These are phyloP conservation scores for Prunus armeniaca DNA, from an alignment of 306 rosid genomes.

Conservation along the genomic window DNA sequence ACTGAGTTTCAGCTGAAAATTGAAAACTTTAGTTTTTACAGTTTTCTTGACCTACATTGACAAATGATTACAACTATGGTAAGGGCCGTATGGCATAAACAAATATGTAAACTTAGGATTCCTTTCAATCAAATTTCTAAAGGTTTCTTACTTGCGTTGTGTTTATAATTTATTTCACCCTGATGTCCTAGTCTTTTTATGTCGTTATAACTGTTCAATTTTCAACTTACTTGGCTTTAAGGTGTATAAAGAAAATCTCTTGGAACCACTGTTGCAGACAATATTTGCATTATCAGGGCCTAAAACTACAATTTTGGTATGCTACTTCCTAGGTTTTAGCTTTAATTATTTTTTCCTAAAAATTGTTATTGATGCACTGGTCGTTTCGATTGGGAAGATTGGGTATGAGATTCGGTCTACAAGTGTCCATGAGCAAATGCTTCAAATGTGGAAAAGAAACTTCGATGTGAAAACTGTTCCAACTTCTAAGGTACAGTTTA, in stretches of 20 bases:
- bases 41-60: neutral
- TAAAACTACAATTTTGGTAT: conserved; percentile 73
- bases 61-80: neutral
- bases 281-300: conserved; percentile 82
- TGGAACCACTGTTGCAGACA: conserved; percentile 83
- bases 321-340: neutral
- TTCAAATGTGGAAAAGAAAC: conserved; percentile 74
- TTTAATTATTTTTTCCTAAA: neutral
- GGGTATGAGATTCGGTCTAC: conserved; percentile 90
- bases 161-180: too few relatives aligned
- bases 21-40: neutral
- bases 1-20: neutral
- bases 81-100: neutral
- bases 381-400: conserved; percentile 50
- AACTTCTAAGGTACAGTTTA: conserved; percentile 62
- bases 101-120: neutral
- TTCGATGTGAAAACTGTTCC: conserved; percentile 77
- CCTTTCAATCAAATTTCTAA: neutral
- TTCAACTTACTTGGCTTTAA: conserved; percentile 21
- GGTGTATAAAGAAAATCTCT: conserved; percentile 86
- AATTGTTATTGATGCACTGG: conserved; percentile 2
- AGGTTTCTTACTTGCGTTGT: neutral
- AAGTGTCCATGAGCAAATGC: conserved; percentile 87
- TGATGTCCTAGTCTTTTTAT: neutral
- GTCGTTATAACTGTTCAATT: neutral